These are phyloP conservation scores for Zymoseptoria ardabiliae DNA, from an alignment of 2,329 filamentous ascomycete species.

Conservation along the genomic window DNA sequence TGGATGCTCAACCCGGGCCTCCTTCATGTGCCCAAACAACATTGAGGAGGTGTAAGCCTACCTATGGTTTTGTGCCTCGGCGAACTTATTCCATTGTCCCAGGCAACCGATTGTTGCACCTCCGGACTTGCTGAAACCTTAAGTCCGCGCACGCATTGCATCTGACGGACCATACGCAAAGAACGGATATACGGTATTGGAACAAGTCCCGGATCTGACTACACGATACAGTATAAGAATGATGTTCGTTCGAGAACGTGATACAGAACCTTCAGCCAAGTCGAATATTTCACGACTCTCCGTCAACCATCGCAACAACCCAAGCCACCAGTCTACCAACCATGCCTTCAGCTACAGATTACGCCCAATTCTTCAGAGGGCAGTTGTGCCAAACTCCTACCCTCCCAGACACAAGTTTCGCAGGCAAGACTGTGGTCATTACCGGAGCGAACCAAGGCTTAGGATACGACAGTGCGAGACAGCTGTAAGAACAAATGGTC, in stretches of 20 bases:
- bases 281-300: background rate
- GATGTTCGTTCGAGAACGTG: background rate
- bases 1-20: too few species aligned
- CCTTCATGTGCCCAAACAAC: too few species aligned
- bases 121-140: background rate
- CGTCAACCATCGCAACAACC: background rate
- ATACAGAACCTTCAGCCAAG: background rate
- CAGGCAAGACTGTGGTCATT: slow-evolving; percentile 32
- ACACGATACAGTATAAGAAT: background rate
- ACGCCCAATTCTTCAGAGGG: slow-evolving; percentile 12
- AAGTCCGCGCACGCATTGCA: background rate
- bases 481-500: background rate
- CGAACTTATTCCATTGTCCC: background rate
- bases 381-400: slow-evolving; percentile 11
- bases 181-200: background rate
- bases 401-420: slow-evolving; percentile 5
- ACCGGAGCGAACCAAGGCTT: slow-evolving; percentile 56
- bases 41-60: too few species aligned
- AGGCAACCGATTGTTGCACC: background rate
- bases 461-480: slow-evolving; percentile 41
- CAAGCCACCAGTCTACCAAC: background rate
- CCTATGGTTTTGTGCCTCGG: background rate
- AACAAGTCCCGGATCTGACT: background rate
- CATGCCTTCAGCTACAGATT: slow-evolving; percentile 13
- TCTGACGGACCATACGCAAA: background rate